Base-by-base conservation (phyloP, 2,329 filamentous ascomycete genomes). In the Ustulina deusta region DNA sequence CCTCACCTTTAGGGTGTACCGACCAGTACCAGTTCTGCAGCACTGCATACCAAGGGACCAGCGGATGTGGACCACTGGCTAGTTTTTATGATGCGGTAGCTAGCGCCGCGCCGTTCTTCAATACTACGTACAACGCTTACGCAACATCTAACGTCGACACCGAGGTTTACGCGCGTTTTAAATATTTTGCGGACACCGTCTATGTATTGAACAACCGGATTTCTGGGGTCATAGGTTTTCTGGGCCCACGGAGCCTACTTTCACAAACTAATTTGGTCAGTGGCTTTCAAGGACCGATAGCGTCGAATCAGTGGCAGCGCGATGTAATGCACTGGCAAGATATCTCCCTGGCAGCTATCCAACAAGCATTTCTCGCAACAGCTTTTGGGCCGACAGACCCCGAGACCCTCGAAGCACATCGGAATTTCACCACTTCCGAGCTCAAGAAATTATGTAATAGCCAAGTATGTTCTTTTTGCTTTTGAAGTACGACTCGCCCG, bases 1-100 rank as follows among this genome's bases (percentile, higher is more conserved):
- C 69, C 1, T 71, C 69, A 5, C 66, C 64, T 27, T 22, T 69
- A 20, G 65, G 57, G 1, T 69, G 66, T 36, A 40, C 38, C 10
- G 22, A 65, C 9, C 64, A 69, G 25, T 63, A 63, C 9, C 66
- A 71, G 29, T 69, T 67, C 17, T 71, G 69, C 42, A 61, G 55
- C 42, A 32, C 34, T 4, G 34, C 17, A 17, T 32, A 13, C 15
- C 11, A 25, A 32, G 52, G 54, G 6, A 44, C n/a, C 2, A 36
- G 15, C 1, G 49, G 52, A 17, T 68, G 65, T 38, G 65, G 69
- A 5, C 63, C 69, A 11, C 38, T 71, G 17, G 60, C 60, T 7
- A 69, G 66, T 44, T 40, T 69, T 7, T 32, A 32, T 2, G 62
- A 68, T 64, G 65, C 69, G 7, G 9, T 66, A 2, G 38, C 38